Percentiles rank a stretch among this genome's conserved stretches.
These are phyloP conservation scores for Schizonepeta tenuifolia DNA, from an alignment of 257 asterid species.

Conservation along the genomic window DNA sequence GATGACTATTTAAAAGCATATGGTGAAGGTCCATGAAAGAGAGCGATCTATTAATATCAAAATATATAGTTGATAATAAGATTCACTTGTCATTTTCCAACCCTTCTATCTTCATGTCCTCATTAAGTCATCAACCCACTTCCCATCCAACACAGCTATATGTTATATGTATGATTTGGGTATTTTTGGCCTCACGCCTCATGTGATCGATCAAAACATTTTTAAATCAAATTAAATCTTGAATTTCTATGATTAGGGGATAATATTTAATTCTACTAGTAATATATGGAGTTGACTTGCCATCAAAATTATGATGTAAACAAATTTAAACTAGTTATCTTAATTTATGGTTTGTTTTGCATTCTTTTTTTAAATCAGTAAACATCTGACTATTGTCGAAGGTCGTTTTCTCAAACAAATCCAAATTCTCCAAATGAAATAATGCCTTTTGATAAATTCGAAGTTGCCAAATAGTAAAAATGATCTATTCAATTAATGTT, in stretches of 20 bases:
- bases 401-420: no score
- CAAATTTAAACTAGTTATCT: no score
- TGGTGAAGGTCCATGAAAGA: not conserved
- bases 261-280: no score
- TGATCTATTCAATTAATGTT: not conserved
- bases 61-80: conserved; percentile 8
- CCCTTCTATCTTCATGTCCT: conserved; percentile 5
- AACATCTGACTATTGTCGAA: no score
- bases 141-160: not conserved
- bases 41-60: conserved; percentile 19
- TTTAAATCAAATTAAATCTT: not conserved
- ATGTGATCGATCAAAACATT: not conserved
- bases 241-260: not conserved
- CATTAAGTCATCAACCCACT: not conserved
- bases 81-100: conserved; percentile 36
- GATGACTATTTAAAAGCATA: not conserved
- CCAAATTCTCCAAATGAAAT: no score
- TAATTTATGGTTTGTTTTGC: no score
- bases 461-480: not conserved
- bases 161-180: not conserved
- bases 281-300: no score
- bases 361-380: no score
- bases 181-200: not conserved
- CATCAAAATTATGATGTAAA: no score
- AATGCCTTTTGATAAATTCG: not conserved